Base-by-base conservation (phyloP, 768 basidiomycete genomes). In the Phylloporus arenicola region DNA sequence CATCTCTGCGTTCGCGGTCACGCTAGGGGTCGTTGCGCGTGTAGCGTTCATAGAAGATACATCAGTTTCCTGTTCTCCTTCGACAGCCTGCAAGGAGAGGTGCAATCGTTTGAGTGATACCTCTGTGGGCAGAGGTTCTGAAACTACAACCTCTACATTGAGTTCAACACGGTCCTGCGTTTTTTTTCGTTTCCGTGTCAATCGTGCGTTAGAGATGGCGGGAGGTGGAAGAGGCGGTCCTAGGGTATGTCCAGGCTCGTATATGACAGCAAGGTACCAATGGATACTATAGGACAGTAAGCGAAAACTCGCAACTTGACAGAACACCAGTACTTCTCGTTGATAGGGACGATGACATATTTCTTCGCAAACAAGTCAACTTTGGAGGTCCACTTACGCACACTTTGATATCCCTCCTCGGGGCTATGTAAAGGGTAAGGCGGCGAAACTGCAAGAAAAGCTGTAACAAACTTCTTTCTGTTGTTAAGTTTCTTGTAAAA, bases 261-360 rank as follows among this genome's bases (percentile, higher is more conserved):
- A 86, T 57, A 99, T 95, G 54, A 98, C 83, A 14, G 91, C 94
- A 35, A 98, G 80, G 68, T 96, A 98, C 96, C 96, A 98, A 70
- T 99, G 96, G 39, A 91, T 69, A 59, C 95, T 98, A 56, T 9
- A 29, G 17, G 48, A 25, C 5, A 4, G 22, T 68, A 31, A 59
- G 47, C 33, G 30, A 40, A 31, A 25, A 12, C 31, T 17, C 31
- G 6, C 2, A 45, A 20, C 30, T 39, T 12, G 10, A 38, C 20
- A n/a, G 20, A 14, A 40, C 29, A 8, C 8, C 64, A 82, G 50
- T 64, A 96, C 95, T 94, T 75, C 68, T 98, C 96, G 59, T 99
- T 98, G 69, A 99, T 96, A 2, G 96, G 96, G 10, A 99, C 80
- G 43, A 99, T 83, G 55, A 99, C 75, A 61, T 88, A 96, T 62